Evolutionary conservation across 2,329 filamentous ascomycete genomes (phyloP).

Genomic region (Hymenoscyphus fructigenus): DNA sequence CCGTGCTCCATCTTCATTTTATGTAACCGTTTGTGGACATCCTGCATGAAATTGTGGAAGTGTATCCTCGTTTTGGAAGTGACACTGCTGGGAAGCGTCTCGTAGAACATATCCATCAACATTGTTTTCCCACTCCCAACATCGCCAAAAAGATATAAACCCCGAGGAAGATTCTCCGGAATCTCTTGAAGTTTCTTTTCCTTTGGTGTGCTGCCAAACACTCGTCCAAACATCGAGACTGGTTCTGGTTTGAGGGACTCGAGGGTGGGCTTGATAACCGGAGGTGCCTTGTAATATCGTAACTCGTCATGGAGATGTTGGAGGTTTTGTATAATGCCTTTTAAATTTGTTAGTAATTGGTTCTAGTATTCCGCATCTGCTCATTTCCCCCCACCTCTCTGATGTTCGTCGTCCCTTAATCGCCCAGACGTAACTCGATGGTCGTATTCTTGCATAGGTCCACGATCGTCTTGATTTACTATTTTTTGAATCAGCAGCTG

Average conservation of each 20-base stretch:
- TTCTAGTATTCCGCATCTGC: not conserved
- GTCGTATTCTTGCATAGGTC: conserved; percentile 88
- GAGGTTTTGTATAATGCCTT: conserved; percentile 83
- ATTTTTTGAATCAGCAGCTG: conserved; percentile 2
- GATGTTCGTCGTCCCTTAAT: conserved; percentile 84
- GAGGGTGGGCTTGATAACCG: conserved; percentile 73
- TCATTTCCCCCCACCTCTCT: conserved; percentile 62
- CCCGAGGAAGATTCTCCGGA: conserved; percentile 75
- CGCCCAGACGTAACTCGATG: conserved; percentile 70
- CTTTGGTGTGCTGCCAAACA: conserved; percentile 53
- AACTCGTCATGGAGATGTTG: conserved; percentile 88
- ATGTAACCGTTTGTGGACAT: conserved; percentile 88
- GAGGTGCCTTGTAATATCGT: conserved; percentile 67
- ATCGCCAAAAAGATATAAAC: conserved; percentile 93
- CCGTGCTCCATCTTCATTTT: conserved; percentile 86
- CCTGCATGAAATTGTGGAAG: conserved; percentile 99
- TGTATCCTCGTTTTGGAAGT: conserved; percentile 87
- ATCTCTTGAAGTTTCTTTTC: conserved; percentile 50
- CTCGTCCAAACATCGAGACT: conserved; percentile 55
- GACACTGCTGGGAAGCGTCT: conserved; percentile 80
- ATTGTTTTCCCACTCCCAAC: conserved; percentile 98
- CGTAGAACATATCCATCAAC: conserved; percentile 98
- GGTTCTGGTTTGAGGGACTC: conserved; percentile 62
- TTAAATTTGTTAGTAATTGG: conserved; percentile 3
- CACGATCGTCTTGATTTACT: conserved; percentile 41